Base-by-base conservation (phyloP, 2,329 filamentous ascomycete genomes). In the Diaporthe australafricana region DNA sequence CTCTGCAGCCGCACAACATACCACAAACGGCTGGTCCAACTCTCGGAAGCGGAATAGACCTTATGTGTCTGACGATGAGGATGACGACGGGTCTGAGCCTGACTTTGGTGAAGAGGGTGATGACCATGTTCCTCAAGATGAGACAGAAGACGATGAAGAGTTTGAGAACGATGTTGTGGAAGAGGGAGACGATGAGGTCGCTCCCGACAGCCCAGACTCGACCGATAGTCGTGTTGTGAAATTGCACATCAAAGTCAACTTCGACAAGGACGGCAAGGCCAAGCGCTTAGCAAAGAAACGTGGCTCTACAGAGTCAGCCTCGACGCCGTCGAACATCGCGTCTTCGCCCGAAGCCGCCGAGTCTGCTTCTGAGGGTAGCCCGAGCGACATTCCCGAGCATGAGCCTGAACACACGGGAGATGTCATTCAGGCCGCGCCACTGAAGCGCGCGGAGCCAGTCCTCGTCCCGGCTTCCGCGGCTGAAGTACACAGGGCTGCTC, bases 91-190 rank as follows among this genome's bases (percentile, higher is more conserved):
- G 68, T 91, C 90, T 73, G 92, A 94, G 75, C 94, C 91, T 79
- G 92, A 94, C 55, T 92, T 92, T 65, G 93, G 91, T 14, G 93
- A 93, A 70, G 93, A 95, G 71, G 92, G 93, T 89, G 90, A 91
- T 32, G 91, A 91, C 7, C 91, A 93, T 67, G 86, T 92, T 22
- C 88, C 89, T 0, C 86, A 89, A 67, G 88, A 88, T 55, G 84
- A 84, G 11, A 86, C 88, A 9, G 90, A 91, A 3, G 84, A 85
- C 5, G 89, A 89, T 38, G 86, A 89, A 1, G 85, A 88, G 20
- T 84, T 86, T n/a, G 88, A 90, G 48, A 87, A 87, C 16, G 87
- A 87, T 48, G 83, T 83, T 47, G 86, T 90, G 78, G 84, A 84
- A 14, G 88, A 91, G 48, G 88, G 88, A 27, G 86, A 88, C 60